Percentiles rank a stretch among this genome's conserved stretches.
These are phyloP conservation scores for Solanum stenotomum DNA, from an alignment of 257 asterid species.

Conservation along the genomic window DNA sequence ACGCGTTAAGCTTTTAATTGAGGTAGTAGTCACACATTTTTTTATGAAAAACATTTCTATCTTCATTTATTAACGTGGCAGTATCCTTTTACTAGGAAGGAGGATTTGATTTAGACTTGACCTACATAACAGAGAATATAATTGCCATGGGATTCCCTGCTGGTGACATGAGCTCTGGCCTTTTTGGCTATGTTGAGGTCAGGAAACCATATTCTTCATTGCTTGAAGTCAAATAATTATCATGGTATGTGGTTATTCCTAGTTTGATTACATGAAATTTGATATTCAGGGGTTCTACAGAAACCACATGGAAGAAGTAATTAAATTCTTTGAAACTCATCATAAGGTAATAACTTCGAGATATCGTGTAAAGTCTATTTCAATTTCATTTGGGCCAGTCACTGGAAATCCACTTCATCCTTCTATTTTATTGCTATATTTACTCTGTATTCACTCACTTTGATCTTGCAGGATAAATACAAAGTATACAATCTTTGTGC, in stretches of 20 bases:
- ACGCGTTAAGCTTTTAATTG: not conserved
- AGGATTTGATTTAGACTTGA: conserved; percentile 97
- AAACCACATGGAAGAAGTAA: conserved; percentile 99
- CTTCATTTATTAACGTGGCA: conserved; percentile 3
- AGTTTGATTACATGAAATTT: conserved; percentile 16
- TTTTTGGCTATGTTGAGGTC: conserved; percentile 97
- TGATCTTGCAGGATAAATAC: conserved; percentile 72
- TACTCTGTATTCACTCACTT: conserved; percentile 6
- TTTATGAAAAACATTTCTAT: not conserved
- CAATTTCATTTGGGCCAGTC: not conserved
- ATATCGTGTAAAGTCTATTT: not conserved
- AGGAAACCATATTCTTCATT: not conserved
- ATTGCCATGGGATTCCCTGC: conserved; percentile 99
- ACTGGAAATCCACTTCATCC: not conserved
- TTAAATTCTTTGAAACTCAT: conserved; percentile 83
- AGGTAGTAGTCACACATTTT: not conserved
- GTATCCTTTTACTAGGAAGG: conserved; percentile 63
- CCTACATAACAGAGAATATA: conserved; percentile 98
- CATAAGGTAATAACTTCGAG: conserved; percentile 61
- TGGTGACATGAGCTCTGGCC: conserved; percentile 99
- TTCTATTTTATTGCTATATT: not conserved
- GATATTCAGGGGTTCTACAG: conserved; percentile 79
- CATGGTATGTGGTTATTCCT: conserved; percentile 1
- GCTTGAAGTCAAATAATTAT: not conserved
- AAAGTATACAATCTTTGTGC: conserved; percentile 99